Percentiles rank a stretch among this genome's conserved stretches.
phyloP scores from a whole-genome alignment of 331 rosid species.

The Saraca asoca region DNA sequence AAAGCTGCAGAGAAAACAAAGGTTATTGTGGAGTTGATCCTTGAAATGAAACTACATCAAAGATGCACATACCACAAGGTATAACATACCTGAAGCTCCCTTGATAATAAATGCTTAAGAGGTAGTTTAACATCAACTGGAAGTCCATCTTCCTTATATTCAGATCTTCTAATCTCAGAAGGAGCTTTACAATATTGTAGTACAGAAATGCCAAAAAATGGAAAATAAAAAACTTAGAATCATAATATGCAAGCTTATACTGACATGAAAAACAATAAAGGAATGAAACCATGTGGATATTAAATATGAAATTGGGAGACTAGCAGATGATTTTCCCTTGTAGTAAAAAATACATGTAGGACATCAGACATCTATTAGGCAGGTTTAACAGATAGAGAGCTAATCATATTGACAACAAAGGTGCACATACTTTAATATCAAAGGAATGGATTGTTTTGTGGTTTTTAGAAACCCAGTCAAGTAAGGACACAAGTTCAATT shows the following conservation, averaged over 20 bases:
- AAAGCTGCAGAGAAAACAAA: constrained; percentile 64
- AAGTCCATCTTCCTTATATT: constrained; percentile 75
- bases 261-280: constrained; percentile 4
- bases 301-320: constrained; percentile 14
- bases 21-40: constrained; percentile 5
- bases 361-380: neutral
- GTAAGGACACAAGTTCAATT: constrained; percentile 2
- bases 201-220: constrained; percentile 27
- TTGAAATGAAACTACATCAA: constrained; percentile 22
- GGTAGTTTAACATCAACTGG: constrained; percentile 72
- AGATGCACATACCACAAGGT: constrained; percentile 24
- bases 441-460: neutral
- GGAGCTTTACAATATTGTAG: constrained; percentile 42
- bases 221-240: constrained; percentile 33
- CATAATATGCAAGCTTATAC: neutral
- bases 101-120: constrained; percentile 68
- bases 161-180: constrained; percentile 62
- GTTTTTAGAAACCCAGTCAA: constrained; percentile 12
- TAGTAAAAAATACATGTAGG: neutral
- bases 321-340: constrained; percentile 12
- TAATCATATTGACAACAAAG: no score
- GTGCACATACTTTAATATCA: neutral
- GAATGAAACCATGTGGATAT: constrained; percentile 20
- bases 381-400: neutral
- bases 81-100: constrained; percentile 74